Percentiles rank a stretch among this genome's conserved stretches.
These are phyloP conservation scores for Ganoderma meredithae DNA, from an alignment of 1,284 basidiomycete genomes.

Conservation along the genomic window DNA sequence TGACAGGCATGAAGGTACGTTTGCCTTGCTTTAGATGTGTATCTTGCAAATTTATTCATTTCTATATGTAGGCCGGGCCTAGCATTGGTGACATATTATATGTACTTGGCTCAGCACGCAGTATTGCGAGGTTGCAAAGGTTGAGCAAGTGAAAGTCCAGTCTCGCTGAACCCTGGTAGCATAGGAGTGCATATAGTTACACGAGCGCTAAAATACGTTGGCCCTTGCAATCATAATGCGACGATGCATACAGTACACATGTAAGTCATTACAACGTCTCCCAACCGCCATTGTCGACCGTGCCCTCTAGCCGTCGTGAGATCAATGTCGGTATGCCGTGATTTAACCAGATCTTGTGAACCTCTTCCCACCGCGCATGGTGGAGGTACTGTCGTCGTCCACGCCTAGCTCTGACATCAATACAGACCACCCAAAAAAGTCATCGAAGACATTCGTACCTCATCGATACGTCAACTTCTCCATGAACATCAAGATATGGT, in stretches of 20 bases:
- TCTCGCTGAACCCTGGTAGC: background rate
- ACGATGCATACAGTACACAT: background rate
- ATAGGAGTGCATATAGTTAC: background rate
- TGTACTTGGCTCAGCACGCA: constrained; percentile 50
- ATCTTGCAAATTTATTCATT: background rate
- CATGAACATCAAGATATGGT: constrained; percentile 95
- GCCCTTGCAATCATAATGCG: background rate
- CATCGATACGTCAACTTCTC: constrained; percentile 93
- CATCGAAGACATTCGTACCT: constrained; percentile 59
- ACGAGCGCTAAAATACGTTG: background rate
- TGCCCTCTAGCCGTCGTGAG: constrained; percentile 88
- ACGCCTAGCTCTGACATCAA: constrained; percentile 54
- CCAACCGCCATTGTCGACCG: constrained; percentile 94
- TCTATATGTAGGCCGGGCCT: constrained; percentile 52
- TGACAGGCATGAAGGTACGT: constrained; percentile 81
- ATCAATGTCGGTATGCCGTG: constrained; percentile 93
- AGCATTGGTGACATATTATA: constrained; percentile 53
- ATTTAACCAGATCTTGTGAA: constrained; percentile 88
- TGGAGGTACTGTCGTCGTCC: constrained; percentile 92
- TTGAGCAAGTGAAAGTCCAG: background rate
- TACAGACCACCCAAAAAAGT: constrained; percentile 8
- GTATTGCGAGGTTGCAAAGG: constrained; percentile 40
- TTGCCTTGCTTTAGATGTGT: background rate
- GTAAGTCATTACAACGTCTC: constrained; percentile 68
- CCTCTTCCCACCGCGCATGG: constrained; percentile 88